A percentile compares a stretch with the other conserved stretches of the same genome.
Conservation (phyloP, 306 rosid genomes). For the Lathyrus aphaca region DNA sequence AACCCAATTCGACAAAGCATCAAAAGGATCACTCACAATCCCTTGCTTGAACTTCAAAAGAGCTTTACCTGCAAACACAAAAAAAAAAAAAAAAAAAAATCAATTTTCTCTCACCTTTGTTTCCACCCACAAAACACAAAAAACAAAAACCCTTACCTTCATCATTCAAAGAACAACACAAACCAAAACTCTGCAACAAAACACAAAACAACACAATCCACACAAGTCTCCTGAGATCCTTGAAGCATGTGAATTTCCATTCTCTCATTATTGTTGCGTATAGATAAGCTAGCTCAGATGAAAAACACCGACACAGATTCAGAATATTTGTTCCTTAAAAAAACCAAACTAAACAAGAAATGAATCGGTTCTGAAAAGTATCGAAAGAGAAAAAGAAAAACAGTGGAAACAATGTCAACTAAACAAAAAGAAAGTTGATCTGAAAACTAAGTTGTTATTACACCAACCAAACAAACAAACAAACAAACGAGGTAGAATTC, state of each 20-base stretch:
- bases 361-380: constrained; percentile 20
- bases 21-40: constrained; percentile 73
- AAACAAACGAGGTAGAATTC: not conserved
- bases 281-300: not conserved
- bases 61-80: constrained; percentile 65
- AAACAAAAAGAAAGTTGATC: not conserved
- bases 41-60: constrained; percentile 74
- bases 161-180: constrained; percentile 70
- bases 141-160: constrained; percentile 60
- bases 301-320: not conserved
- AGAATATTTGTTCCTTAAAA: not conserved
- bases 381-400: not conserved
- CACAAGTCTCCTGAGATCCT: not conserved
- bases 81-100: constrained; percentile 33
- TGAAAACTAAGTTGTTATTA: not conserved
- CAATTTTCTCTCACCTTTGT: constrained; percentile 12
- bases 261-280: not conserved
- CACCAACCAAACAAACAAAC: not conserved
- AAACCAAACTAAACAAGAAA: not conserved
- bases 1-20: constrained; percentile 75
- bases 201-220: not conserved
- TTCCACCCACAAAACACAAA: constrained; percentile 13
- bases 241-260: constrained; percentile 8
- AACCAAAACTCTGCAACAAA: constrained; percentile 6
- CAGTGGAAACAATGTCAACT: not conserved